phyloP scores from a whole-genome alignment of 2,329 filamentous ascomycete species.

The Xylariaceae sp. region DNA sequence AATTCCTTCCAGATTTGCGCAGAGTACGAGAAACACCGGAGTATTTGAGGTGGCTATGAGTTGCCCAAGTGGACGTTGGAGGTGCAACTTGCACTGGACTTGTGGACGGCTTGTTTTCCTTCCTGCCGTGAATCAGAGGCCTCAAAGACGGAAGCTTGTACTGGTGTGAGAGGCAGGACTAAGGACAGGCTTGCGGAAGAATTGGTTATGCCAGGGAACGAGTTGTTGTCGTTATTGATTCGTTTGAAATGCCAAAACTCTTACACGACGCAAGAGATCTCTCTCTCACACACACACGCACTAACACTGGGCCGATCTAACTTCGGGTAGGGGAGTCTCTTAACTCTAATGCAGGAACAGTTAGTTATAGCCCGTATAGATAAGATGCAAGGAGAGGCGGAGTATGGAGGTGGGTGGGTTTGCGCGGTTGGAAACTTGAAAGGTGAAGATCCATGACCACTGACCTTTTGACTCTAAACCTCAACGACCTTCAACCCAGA shows the following conservation, averaged over 20 bases:
- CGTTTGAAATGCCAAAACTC: constrained; percentile 31
- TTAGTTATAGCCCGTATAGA: constrained; percentile 35
- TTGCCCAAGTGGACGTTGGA: constrained; percentile 5
- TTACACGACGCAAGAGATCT: constrained; percentile 19
- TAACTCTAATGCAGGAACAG: constrained; percentile 39
- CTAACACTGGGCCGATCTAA: constrained; percentile 9
- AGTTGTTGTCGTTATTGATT: constrained; percentile 32
- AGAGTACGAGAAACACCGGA: constrained; percentile 17
- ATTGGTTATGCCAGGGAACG: constrained; percentile 13
- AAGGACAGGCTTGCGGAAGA: constrained; percentile 1
- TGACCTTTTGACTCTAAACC: constrained; percentile 43
- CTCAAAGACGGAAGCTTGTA: constrained; percentile 18
- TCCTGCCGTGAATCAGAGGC: constrained; percentile 1
- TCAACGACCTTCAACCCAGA: constrained; percentile 35
- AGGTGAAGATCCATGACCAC: constrained; percentile 25
- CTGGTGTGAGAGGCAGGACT: constrained; percentile 16
- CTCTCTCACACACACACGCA: constrained; percentile 25
- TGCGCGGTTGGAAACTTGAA: constrained; percentile 33
- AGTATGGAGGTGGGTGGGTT: constrained; percentile 34
- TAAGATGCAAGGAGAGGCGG: constrained; percentile 28
- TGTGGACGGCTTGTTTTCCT: background rate
- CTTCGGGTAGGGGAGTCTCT: constrained; percentile 18
- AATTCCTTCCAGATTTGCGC: constrained; percentile 30
- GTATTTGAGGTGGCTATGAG: constrained; percentile 13
- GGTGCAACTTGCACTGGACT: constrained; percentile 2